A percentile compares a stretch with the other conserved stretches of the same genome.
These are phyloP conservation scores for Fonsecaea monophora DNA, from an alignment of 2,329 filamentous ascomycete species.

Conservation along the genomic window DNA sequence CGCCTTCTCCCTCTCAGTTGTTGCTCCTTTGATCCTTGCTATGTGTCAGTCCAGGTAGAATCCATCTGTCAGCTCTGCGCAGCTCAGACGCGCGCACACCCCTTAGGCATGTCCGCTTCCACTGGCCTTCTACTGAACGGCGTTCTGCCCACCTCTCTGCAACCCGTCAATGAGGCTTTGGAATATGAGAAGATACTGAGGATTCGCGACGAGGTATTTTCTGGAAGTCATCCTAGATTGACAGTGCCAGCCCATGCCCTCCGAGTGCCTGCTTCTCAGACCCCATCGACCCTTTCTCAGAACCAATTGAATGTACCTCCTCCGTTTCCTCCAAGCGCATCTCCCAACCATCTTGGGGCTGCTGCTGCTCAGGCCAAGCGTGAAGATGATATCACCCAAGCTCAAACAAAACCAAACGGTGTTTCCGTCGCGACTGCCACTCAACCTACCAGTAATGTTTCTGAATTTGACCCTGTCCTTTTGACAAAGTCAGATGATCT, in stretches of 20 bases:
- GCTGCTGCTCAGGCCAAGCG: slow-evolving; percentile 27
- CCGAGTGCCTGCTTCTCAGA: slow-evolving; percentile 49
- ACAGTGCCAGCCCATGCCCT: slow-evolving; percentile 62
- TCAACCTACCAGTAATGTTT: slow-evolving; percentile 55
- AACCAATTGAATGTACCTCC: slow-evolving; percentile 38
- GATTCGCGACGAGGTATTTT: slow-evolving; percentile 80
- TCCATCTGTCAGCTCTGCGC: slow-evolving; percentile 22
- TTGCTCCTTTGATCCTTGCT: slow-evolving; percentile 13
- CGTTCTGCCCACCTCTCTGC: slow-evolving; percentile 39
- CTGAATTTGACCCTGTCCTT: slow-evolving; percentile 80
- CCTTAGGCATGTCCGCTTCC: slow-evolving; percentile 36
- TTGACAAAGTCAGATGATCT: slow-evolving; percentile 86
- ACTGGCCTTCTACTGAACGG: slow-evolving; percentile 40
- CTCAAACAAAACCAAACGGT: slow-evolving; percentile 26
- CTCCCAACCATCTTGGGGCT: slow-evolving; percentile 40
- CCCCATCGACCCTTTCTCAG: slow-evolving; percentile 43
- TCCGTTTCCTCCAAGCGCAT: slow-evolving; percentile 33
- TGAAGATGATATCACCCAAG: slow-evolving; percentile 30
- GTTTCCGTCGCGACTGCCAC: slow-evolving; percentile 42
- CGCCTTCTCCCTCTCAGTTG: slow-evolving; percentile 10
- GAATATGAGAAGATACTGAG: slow-evolving; percentile 82
- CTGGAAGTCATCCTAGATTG: slow-evolving; percentile 70
- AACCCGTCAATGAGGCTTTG: slow-evolving; percentile 61
- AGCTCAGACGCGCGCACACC: slow-evolving; percentile 31
- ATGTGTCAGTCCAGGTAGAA: slow-evolving; percentile 33